Evolutionary conservation across 495 filamentous ascomycete species (phyloP).

Genomic region (Jackrogersella minutella): DNA sequence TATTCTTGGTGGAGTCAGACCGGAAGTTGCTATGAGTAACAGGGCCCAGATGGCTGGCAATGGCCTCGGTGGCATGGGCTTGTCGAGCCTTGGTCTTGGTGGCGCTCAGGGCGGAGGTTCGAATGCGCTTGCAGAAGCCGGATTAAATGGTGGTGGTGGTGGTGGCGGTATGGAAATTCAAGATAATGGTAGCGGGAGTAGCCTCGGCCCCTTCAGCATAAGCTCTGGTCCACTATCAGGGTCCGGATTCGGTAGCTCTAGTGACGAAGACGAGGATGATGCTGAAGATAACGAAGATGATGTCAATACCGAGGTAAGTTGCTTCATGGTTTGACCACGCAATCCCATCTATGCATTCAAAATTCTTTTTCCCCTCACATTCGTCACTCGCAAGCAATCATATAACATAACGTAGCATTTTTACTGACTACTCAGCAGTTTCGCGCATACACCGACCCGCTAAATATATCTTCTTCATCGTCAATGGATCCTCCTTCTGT

Average conservation of each 20-base stretch:
- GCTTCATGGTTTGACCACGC: neutral
- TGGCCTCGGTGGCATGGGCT: conserved; percentile 56
- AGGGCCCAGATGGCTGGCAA: conserved; percentile 51
- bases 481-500: conserved; percentile 60
- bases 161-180: conserved; percentile 69
- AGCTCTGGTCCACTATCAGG: conserved; percentile 72
- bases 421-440: conserved; percentile 49
- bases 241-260: conserved; percentile 94
- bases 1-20: conserved; percentile 94
- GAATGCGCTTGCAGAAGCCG: conserved; percentile 78
- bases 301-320: conserved; percentile 61
- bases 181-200: conserved; percentile 68
- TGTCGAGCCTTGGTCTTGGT: conserved; percentile 52
- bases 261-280: conserved; percentile 96
- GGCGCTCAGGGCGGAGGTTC: conserved; percentile 68
- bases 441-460: conserved; percentile 59
- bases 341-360: neutral
- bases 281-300: conserved; percentile 84
- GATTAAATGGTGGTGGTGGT: conserved; percentile 70
- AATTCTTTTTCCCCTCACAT: neutral
- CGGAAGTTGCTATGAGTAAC: conserved; percentile 76
- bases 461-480: conserved; percentile 51
- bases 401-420: neutral
- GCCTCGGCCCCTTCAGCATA: conserved; percentile 71
- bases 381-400: neutral